Evolutionary conservation across 805 yeast species (phyloP), one percentile per base, ranked within the genome.

Genomic region (Spathaspora girioi): DNA sequence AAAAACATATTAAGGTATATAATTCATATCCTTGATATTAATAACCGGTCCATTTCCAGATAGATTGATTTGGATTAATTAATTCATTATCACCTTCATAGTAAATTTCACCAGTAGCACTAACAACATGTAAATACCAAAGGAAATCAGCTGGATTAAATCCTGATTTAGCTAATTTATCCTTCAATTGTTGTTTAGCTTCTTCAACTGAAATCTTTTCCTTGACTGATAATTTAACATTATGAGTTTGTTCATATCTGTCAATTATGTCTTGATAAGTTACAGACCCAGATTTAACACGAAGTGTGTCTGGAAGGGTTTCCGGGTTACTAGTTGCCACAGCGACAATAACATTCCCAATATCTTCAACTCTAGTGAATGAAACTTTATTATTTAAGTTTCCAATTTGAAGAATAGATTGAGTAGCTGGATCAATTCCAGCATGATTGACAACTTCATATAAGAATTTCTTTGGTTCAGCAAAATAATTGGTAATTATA

Each of bases 291-390:
- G 82, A 75, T 47, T 68, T 69, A 35, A 80, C 60, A 59, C 76
- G 71, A 17, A 80, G 51, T 17, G 46, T 55, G 53, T 80, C 76
- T 20, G 84, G 83, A 18, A 81, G 57, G 4, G n/a, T n/a, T n/a
- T 61, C 45, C 0, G 69, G 42, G 41, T 73, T 70, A 6, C 45
- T 53, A 18, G 80, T 63, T 10, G 72, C 76, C 43, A 79, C 53
- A 11, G 75, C 59, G 17, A 78, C 79, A 46, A 76, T 61, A 5
- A 66, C 55, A 32, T 72, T 67, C 19, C 81, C 83, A 51, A 81
- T 59, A 62, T 83, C 83, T 12, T 50, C 53, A 19, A 68, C 51
- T 40, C 55, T 69, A 3, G 79, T 59, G 40, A 76, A 63, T 27
- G 76, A 66, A 47, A 78, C 53, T 46, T 59, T 56, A 12, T 62